Conservation (phyloP, 306 rosid genomes). For the Psophocarpus tetragonolobus region DNA sequence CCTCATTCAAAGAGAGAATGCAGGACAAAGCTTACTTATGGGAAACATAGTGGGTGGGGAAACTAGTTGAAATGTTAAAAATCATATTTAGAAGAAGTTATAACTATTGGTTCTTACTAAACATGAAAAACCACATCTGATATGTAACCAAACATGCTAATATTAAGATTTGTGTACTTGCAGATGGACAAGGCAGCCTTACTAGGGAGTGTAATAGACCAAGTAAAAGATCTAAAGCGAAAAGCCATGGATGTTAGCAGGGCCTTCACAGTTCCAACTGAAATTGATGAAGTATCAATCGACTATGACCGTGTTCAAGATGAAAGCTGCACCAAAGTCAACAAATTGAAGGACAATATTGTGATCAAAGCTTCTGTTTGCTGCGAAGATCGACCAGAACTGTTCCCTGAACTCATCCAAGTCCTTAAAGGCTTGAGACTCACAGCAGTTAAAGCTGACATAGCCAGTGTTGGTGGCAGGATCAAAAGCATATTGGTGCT, state of each 20-base stretch:
- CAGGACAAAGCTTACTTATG: not conserved
- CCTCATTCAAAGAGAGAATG: not conserved
- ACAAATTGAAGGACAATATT: slow-evolving; percentile 33
- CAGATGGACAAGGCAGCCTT: slow-evolving; percentile 99
- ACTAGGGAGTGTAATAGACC: slow-evolving; percentile 86
- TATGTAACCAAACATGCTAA: not conserved
- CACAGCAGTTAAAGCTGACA: slow-evolving; percentile 79
- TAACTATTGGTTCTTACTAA: not conserved
- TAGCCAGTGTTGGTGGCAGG: slow-evolving; percentile 85
- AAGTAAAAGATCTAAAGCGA: slow-evolving; percentile 86
- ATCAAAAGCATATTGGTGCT: slow-evolving; percentile 76
- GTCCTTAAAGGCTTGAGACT: slow-evolving; percentile 68
- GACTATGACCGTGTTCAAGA: slow-evolving; percentile 49
- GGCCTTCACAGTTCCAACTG: slow-evolving; percentile 68
- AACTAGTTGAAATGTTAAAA: no score
- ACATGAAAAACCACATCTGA: not conserved
- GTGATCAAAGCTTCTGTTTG: slow-evolving; percentile 79
- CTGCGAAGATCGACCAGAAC: slow-evolving; percentile 89
- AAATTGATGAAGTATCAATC: slow-evolving; percentile 73
- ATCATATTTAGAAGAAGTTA: no score
- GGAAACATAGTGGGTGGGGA: no score
- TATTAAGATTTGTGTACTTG: slow-evolving; percentile 19
- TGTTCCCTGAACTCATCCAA: slow-evolving; percentile 82
- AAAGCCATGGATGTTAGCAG: slow-evolving; percentile 75
- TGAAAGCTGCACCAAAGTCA: slow-evolving; percentile 28